phyloP scores from a whole-genome alignment of 2,329 filamentous ascomycete genomes.

The Claviceps monticola region DNA sequence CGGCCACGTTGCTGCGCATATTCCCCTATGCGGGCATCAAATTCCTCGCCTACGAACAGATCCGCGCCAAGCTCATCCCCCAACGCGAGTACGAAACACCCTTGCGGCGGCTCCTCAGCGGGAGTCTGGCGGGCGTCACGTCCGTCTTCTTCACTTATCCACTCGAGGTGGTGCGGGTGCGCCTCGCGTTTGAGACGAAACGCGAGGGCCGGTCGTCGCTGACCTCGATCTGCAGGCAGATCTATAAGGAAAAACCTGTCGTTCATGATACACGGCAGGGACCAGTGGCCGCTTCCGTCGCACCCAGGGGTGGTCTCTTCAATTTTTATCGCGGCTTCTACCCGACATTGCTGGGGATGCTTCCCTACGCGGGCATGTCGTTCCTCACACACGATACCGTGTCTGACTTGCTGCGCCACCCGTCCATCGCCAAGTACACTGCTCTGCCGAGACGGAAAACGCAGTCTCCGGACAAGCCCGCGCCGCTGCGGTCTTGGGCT shows the following conservation, averaged over 20 bases:
- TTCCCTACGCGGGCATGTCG: slow-evolving; percentile 90
- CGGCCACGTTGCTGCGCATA: slow-evolving; percentile 81
- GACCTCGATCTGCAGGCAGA: slow-evolving; percentile 64
- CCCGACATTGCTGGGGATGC: slow-evolving; percentile 83
- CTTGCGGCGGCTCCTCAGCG: slow-evolving; percentile 58
- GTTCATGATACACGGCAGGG: slow-evolving; percentile 8
- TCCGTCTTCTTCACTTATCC: slow-evolving; percentile 96
- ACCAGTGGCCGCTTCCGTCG: slow-evolving; percentile 27
- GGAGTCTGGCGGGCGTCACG: slow-evolving; percentile 67
- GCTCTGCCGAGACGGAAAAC: slow-evolving; percentile 51
- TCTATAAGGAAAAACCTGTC: slow-evolving; percentile 62
- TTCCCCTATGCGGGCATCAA: slow-evolving; percentile 98
- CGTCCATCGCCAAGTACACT: slow-evolving; percentile 55
- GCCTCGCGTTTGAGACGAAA: slow-evolving; percentile 88
- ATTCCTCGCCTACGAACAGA: slow-evolving; percentile 94
- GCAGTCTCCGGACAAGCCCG: slow-evolving; percentile 44
- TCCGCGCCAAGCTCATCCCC: slow-evolving; percentile 66
- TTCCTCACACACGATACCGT: slow-evolving; percentile 91
- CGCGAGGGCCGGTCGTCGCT: slow-evolving; percentile 56
- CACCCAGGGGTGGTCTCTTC: slow-evolving; percentile 52
- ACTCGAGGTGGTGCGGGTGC: slow-evolving; percentile 81
- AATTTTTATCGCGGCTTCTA: slow-evolving; percentile 96
- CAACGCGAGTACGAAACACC: slow-evolving; percentile 63
- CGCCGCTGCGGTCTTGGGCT: slow-evolving; percentile 70
- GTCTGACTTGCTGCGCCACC: slow-evolving; percentile 67